phyloP scores from a whole-genome alignment of 139 green algal species.

The Microglena sp. region DNA sequence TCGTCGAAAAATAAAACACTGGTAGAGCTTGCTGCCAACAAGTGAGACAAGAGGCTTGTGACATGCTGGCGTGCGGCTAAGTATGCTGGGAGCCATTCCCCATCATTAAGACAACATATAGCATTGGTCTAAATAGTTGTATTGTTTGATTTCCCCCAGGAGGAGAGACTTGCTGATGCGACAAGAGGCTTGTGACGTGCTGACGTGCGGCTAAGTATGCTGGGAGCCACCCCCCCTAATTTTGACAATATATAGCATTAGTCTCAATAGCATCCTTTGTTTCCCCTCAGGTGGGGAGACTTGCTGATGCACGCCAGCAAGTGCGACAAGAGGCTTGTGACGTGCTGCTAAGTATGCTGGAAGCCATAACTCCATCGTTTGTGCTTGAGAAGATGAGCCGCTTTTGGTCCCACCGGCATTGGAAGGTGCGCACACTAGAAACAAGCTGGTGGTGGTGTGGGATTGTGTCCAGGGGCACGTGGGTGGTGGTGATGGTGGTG shows the following conservation, averaged over 20 bases:
- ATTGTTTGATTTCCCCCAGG: too few species aligned
- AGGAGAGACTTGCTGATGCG: too few species aligned
- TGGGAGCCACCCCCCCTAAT: too few species aligned
- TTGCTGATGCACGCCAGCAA: conserved; percentile 33
- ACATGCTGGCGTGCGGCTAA: conserved; percentile 34
- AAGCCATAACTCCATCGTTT: conserved; percentile 6
- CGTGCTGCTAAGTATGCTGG: conserved; percentile 28
- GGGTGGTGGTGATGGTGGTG: too few species aligned
- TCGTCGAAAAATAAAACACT: too few species aligned
- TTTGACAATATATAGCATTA: background rate
- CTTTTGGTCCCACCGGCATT: too few species aligned
- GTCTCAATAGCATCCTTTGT: background rate
- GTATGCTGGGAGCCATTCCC: conserved; percentile 11
- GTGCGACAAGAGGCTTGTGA: conserved; percentile 37
- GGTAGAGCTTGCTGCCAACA: too few species aligned
- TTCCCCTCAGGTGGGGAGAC: conserved; percentile 28
- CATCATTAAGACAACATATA: background rate
- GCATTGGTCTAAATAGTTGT: background rate
- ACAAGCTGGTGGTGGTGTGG: too few species aligned
- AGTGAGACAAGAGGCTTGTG: conserved; percentile 33
- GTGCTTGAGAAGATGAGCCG: conserved; percentile 27
- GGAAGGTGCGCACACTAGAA: too few species aligned
- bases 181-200: too few species aligned
- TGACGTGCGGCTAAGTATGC: too few species aligned
- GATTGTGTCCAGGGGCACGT: too few species aligned